Evolutionary conservation across 768 basidiomycete species (phyloP), one percentile per base, ranked within the genome.

Genomic region (Sporobolomyces roseus): DNA sequence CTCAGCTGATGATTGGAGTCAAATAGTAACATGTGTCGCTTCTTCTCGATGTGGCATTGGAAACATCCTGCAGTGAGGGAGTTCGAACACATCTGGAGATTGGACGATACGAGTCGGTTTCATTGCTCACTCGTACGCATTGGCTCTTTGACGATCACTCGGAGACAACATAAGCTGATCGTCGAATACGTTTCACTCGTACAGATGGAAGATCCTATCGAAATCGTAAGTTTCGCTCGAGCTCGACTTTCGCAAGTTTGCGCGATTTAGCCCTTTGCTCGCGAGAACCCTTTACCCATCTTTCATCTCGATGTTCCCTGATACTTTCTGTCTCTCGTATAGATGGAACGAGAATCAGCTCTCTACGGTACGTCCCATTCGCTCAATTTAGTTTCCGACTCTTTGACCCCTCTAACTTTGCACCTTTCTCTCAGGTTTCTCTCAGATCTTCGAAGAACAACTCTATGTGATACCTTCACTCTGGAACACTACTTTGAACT

Each of bases 21-120:
- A 4, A 14, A 2, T 49, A 61, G 61, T 25, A 65, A 65, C 25
- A 65, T 65, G 64, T 65, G 64, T 36, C 55, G 56, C 33, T 65
- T 65, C 56, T 65, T 59, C 50, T 32, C 56, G 23, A 43, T 41
- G 49, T 43, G 23, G 12, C 49, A 65, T 49, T 41, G 32, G 13
- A 4, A 35, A 13, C 64, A 65, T n/a, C 64, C 64, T 0, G 29
- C 50, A 3, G 49, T 65, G 5, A 12, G 1, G 8, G 13, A 16
- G 4, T 65, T 30, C 56, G 64, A 65, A 27, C 60, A n/a, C 23
- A 45, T 65, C n/a, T 65, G 58, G 50, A 30, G 64, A 30, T 41
- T 65, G 14, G 64, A 65, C 25, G 64, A 65, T n/a, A 56, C 55
- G 27, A 52, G 56, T 36, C 5, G 23, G 19, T 65, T 65, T 50